Conservation (phyloP, 306 rosid genomes). For the Prunus davidiana region DNA sequence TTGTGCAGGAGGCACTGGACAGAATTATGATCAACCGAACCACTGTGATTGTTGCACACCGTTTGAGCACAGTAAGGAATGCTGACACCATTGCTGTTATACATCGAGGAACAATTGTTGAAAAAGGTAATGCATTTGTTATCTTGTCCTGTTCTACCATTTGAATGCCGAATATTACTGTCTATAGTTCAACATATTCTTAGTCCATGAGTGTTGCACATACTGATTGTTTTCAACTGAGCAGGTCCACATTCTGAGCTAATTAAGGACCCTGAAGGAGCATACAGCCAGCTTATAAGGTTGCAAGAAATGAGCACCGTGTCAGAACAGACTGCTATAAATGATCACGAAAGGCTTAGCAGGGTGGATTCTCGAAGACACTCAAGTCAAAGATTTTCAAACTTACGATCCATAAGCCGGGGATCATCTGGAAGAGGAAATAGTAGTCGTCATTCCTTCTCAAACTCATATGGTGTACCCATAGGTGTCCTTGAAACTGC, state of each 20-base stretch:
- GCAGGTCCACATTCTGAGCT: constrained; percentile 65
- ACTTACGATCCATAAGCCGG: constrained; percentile 43
- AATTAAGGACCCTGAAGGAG: constrained; percentile 53
- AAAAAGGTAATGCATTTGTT: too few relatives aligned
- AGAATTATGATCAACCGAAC: too few relatives aligned
- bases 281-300: constrained; percentile 59
- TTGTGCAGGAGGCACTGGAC: too few relatives aligned
- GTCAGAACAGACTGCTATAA: constrained; percentile 5
- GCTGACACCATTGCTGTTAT: too few relatives aligned
- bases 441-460: constrained; percentile 44
- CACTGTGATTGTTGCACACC: too few relatives aligned
- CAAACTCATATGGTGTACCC: constrained; percentile 35
- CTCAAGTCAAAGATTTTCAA: constrained; percentile 10
- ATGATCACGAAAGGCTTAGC: constrained; percentile 9
- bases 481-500: constrained; percentile 27
- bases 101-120: too few relatives aligned
- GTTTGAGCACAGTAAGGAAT: too few relatives aligned
- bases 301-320: constrained; percentile 45
- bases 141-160: too few relatives aligned
- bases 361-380: background rate
- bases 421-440: constrained; percentile 54
- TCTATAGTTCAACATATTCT: too few relatives aligned
- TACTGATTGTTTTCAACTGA: background rate
- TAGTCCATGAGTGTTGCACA: background rate
- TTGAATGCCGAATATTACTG: too few relatives aligned